A percentile compares a stretch with the other conserved stretches of the same genome.
Conservation (phyloP, 306 rosid species). For the Myrica gale region DNA sequence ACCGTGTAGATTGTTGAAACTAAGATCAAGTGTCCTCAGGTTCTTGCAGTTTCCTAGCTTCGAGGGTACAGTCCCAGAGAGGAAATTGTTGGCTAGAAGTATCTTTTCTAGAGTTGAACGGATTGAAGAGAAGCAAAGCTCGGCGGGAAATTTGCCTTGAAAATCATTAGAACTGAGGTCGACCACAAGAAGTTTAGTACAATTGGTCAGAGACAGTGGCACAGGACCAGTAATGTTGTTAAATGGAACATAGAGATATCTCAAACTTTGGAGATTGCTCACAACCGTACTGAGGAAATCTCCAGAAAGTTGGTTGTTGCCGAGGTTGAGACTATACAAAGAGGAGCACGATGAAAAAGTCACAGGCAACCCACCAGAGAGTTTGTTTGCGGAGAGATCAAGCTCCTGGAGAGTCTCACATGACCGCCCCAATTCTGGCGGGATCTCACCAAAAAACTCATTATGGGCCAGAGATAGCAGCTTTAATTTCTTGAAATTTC, state of each 20-base stretch:
- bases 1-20: slow-evolving; percentile 79
- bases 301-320: slow-evolving; percentile 54
- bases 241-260: slow-evolving; percentile 50
- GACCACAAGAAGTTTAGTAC: slow-evolving; percentile 47
- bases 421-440: slow-evolving; percentile 70
- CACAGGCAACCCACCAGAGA: slow-evolving; percentile 55
- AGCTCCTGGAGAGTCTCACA: slow-evolving; percentile 60
- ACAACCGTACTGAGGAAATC: slow-evolving; percentile 44
- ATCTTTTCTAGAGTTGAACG: slow-evolving; percentile 47
- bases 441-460: slow-evolving; percentile 58
- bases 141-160: slow-evolving; percentile 66
- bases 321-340: slow-evolving; percentile 47
- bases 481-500: slow-evolving; percentile 44
- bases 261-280: slow-evolving; percentile 40
- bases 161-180: slow-evolving; percentile 64
- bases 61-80: slow-evolving; percentile 48
- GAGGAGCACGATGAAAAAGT: slow-evolving; percentile 48
- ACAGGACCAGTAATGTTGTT: slow-evolving; percentile 61
- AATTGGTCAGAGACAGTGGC: slow-evolving; percentile 51
- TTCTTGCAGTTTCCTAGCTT: slow-evolving; percentile 65
- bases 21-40: slow-evolving; percentile 82
- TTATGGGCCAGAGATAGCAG: slow-evolving; percentile 45
- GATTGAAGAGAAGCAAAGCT: slow-evolving; percentile 43
- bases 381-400: slow-evolving; percentile 74
- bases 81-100: slow-evolving; percentile 49